phyloP scores from a whole-genome alignment of 2,329 filamentous ascomycete species.

The Trichoderma atrobrunneum region DNA sequence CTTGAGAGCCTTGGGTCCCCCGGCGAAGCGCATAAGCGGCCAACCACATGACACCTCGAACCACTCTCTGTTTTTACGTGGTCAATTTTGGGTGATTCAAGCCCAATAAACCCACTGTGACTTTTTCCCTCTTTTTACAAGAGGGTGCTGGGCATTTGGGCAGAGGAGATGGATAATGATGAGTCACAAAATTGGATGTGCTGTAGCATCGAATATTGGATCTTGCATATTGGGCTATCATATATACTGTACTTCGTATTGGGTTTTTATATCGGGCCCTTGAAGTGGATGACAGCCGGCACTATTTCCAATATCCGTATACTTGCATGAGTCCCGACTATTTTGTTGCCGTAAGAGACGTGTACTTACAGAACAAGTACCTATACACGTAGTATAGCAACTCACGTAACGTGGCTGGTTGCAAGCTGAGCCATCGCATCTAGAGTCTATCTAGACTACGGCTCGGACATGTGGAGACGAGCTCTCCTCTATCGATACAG shows the following conservation, averaged over 20 bases:
- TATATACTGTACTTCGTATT: not conserved
- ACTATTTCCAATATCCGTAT: not conserved
- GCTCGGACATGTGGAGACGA: not conserved
- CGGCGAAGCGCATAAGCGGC: slow-evolving; percentile 7
- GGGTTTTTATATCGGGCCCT: not conserved
- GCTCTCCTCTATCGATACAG: not conserved
- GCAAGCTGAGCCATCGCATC: not conserved
- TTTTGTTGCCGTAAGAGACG: not conserved
- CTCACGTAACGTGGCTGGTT: not conserved
- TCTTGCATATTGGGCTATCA: not conserved
- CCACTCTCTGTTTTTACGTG: not conserved
- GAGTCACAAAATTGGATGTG: not conserved
- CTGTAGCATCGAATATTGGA: not conserved
- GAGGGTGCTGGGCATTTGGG: not conserved
- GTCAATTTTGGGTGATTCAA: not conserved
- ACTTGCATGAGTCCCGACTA: not conserved
- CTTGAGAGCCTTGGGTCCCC: not conserved
- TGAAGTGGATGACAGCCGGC: not conserved
- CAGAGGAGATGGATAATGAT: not conserved
- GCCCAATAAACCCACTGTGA: not conserved
- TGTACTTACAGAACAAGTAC: not conserved
- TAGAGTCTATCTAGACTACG: not conserved
- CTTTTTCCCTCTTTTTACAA: not conserved
- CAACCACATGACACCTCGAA: slow-evolving; percentile 6
- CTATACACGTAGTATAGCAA: not conserved